Evolutionary conservation across 2,329 filamentous ascomycete genomes (phyloP), one percentile per base, ranked within the genome.

Genomic region (Alternaria triticina): DNA sequence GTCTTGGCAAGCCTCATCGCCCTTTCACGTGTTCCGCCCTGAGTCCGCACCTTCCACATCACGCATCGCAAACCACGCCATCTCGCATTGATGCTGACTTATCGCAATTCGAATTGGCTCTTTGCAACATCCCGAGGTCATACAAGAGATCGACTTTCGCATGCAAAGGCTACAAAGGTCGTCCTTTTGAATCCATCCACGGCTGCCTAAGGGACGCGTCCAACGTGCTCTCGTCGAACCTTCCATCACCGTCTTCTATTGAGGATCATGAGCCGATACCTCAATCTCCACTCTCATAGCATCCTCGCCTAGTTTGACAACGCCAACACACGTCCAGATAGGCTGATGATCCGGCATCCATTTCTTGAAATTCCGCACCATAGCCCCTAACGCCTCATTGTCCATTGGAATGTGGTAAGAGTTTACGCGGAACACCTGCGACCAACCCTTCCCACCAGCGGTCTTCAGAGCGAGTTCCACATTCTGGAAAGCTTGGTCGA

Each of bases 371-470:
- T 70, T 67, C 10, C 63, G 56, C 7, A 60, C 51, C 70, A 72
- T 73, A 9, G 65, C 64, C 4, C n/a, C 59, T 23, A 74, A 6
- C 0, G 69, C 66, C 47, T 70, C 67, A 5, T 70, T 58, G 46
- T 71, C 66, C 8, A 73, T 30, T 0, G 67, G 65, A 1, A 71
- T 57, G 33, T 73, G 70, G 51, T 75, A 75, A 5, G 61, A 67
- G 33, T 76, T 75, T 7, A 81, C 67, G 9, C 75, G 64, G 56
- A 70, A 80, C 0, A 89, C 87, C 61, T 89, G 85, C n/a, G 73
- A 72, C 85, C 85, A 87, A 3, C 86, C 86, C 61, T 85, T 83
- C 0, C 85, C 86, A 1, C 88, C 88, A 0, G 86, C 86, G 15
- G 83, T 69, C 45, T 81, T 82, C 5, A 90, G 75, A 27, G 74